Conservation (phyloP, 306 rosid genomes). For the Neltuma alba region DNA sequence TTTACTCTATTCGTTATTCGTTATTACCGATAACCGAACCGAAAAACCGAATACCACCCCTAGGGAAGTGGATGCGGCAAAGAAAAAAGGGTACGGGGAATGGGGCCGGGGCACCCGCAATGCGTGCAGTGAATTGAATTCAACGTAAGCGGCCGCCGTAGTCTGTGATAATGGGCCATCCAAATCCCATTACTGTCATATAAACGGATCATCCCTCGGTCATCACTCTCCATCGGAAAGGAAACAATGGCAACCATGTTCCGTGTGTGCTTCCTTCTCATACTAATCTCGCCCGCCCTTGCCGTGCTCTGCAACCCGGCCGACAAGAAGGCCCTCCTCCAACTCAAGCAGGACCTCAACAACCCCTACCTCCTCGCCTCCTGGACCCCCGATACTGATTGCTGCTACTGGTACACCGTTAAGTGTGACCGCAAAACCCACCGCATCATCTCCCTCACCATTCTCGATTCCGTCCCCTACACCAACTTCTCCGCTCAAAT, state of each 20-base stretch:
- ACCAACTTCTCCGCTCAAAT: constrained; percentile 55
- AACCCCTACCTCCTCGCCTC: constrained; percentile 66
- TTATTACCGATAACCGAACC: too few species aligned
- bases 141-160: background rate
- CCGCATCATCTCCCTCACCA: constrained; percentile 59
- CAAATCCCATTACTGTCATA: too few species aligned
- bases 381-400: constrained; percentile 59
- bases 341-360: constrained; percentile 62
- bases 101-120: too few species aligned
- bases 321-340: constrained; percentile 66
- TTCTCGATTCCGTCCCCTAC: constrained; percentile 13
- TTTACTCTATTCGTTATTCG: too few species aligned
- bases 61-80: too few species aligned
- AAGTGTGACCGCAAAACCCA: constrained; percentile 50
- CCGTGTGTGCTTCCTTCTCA: background rate
- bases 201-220: too few species aligned
- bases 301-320: constrained; percentile 59
- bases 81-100: too few species aligned
- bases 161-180: too few species aligned
- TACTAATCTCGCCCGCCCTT: constrained; percentile 31
- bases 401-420: constrained; percentile 68
- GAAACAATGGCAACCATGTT: background rate
- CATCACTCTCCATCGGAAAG: background rate
- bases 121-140: background rate
- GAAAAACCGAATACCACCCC: too few species aligned